phyloP scores from a whole-genome alignment of 2,329 filamentous ascomycete genomes.

The Bipolaris sorokiniana region DNA sequence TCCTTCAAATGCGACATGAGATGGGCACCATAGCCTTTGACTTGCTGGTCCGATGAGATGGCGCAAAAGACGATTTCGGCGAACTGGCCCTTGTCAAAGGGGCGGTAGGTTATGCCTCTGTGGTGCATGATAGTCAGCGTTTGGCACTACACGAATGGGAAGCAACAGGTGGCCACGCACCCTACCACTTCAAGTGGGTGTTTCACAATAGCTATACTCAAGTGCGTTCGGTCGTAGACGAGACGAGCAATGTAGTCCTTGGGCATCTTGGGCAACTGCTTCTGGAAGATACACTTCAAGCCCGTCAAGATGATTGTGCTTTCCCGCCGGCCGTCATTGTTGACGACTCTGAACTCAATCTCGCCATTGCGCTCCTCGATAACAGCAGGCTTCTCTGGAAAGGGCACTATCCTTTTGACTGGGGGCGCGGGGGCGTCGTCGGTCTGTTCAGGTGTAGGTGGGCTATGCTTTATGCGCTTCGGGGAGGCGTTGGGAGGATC shows the following conservation, averaged over 20 bases:
- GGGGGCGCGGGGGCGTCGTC: constrained; percentile 48
- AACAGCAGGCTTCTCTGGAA: constrained; percentile 92
- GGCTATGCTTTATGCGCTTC: constrained; percentile 61
- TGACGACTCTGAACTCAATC: constrained; percentile 96
- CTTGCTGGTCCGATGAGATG: constrained; percentile 96
- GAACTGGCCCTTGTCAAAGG: constrained; percentile 89
- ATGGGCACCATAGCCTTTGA: constrained; percentile 97
- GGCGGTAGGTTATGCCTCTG: constrained; percentile 94
- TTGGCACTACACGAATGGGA: not conserved
- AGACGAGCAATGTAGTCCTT: constrained; percentile 98
- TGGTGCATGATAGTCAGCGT: not conserved
- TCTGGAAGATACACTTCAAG: constrained; percentile 97
- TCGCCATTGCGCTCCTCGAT: constrained; percentile 92
- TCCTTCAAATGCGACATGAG: constrained; percentile 98
- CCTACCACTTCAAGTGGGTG: constrained; percentile 91
- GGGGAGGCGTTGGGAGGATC: constrained; percentile 65
- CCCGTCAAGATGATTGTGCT: constrained; percentile 94
- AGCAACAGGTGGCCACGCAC: constrained; percentile 43
- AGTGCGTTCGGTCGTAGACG: constrained; percentile 94
- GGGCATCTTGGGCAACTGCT: constrained; percentile 98
- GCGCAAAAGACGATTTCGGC: constrained; percentile 99
- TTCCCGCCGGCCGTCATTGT: constrained; percentile 88
- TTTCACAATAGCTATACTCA: constrained; percentile 97
- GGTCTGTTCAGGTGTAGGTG: constrained; percentile 42
- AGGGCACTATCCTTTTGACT: constrained; percentile 72